Conservation (phyloP, 306 rosid species). For the Quercus glauca region DNA sequence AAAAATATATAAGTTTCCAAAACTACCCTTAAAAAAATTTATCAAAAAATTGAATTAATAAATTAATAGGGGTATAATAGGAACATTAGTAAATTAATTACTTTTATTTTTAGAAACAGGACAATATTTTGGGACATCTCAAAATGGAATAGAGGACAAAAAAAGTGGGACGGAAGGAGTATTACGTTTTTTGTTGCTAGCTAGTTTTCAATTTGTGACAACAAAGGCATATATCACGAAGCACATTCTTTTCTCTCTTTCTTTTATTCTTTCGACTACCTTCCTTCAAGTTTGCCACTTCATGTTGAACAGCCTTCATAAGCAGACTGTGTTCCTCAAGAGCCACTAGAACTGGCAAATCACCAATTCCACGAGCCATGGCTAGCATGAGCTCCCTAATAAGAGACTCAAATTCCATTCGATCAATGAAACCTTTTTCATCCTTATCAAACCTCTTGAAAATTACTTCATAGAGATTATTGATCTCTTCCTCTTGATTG, state of each 20-base stretch:
- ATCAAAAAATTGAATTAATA: no score
- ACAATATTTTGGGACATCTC: no score
- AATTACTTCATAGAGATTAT: slow-evolving; percentile 10
- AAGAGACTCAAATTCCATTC: slow-evolving; percentile 34
- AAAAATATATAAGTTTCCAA: no score
- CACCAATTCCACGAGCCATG: slow-evolving; percentile 56
- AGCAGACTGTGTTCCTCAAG: slow-evolving; percentile 53
- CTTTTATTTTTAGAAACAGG: no score
- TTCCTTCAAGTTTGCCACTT: slow-evolving; percentile 6
- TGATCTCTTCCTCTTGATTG: slow-evolving; percentile 18
- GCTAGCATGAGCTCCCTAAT: slow-evolving; percentile 60
- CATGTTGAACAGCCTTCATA: slow-evolving; percentile 52
- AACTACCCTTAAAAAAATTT: no score
- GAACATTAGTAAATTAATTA: no score
- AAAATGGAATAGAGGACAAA: no score
- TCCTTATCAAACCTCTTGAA: slow-evolving; percentile 52
- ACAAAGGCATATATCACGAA: not conserved
- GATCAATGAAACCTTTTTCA: slow-evolving; percentile 37
- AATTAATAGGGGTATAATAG: no score
- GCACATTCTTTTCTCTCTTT: not conserved
- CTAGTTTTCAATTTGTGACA: not conserved
- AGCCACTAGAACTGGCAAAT: slow-evolving; percentile 48
- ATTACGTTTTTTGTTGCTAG: no score
- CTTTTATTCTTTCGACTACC: not conserved
- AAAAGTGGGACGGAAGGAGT: no score